These are phyloP conservation scores for Thelonectria olida DNA, from an alignment of 2,329 filamentous ascomycete species.

Conservation along the genomic window DNA sequence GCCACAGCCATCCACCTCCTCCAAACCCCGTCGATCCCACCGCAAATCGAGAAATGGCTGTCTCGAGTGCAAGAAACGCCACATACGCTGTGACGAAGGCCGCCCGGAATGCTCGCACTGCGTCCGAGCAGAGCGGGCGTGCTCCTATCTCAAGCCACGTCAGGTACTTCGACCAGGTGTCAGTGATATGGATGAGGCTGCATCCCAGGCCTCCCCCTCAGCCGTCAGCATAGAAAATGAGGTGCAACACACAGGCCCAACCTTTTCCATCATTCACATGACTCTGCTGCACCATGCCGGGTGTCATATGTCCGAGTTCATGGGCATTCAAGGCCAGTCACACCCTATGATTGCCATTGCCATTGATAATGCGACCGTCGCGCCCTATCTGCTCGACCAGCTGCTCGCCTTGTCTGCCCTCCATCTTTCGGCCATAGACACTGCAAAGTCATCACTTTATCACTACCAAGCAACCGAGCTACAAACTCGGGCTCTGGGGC, in stretches of 20 bases:
- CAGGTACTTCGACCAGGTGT: neutral
- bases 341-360: neutral
- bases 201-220: neutral
- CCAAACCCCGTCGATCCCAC: neutral
- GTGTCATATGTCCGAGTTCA: neutral
- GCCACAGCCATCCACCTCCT: neutral
- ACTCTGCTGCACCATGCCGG: neutral
- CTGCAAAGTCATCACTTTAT: neutral
- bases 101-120: neutral
- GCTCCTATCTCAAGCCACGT: neutral
- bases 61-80: constrained; percentile 1
- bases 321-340: neutral
- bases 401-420: neutral
- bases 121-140: neutral
- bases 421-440: neutral
- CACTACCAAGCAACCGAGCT: neutral
- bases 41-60: constrained; percentile 1
- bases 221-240: neutral
- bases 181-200: neutral
- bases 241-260: neutral
- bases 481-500: neutral
- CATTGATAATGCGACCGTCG: neutral
- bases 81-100: constrained; percentile 2
- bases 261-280: neutral
- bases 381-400: neutral